These are phyloP conservation scores for Leonotis leonurus DNA, from an alignment of 257 asterid species.

Conservation along the genomic window DNA sequence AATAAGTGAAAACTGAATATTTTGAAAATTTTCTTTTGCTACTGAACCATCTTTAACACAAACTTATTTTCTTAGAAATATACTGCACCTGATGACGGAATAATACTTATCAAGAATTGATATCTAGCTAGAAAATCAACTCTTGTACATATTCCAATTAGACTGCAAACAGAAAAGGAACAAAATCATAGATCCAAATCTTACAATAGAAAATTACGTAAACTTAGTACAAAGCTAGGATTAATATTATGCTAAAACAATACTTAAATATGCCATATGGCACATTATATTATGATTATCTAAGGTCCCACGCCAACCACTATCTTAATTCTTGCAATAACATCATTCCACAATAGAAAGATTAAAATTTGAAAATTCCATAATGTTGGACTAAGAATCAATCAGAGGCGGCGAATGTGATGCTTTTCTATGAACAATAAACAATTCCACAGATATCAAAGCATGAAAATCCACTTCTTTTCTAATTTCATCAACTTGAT, in stretches of 20 bases:
- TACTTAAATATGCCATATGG: no score
- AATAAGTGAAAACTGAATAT: no score
- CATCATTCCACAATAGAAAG: background rate
- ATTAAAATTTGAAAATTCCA: background rate
- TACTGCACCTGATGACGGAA: no score
- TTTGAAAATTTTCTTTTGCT: no score
- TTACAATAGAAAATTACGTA: background rate
- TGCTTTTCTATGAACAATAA: conserved; percentile 18
- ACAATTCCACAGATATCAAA: conserved; percentile 17
- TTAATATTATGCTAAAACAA: no score
- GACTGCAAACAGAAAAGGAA: no score
- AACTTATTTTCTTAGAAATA: no score
- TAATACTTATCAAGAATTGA: no score
- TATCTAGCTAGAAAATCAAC: no score
- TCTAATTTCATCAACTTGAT: conserved; percentile 4
- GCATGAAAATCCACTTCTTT: conserved; percentile 22
- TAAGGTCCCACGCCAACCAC: background rate
- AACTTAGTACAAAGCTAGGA: background rate
- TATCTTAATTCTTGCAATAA: background rate
- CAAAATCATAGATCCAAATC: no score
- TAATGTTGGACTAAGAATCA: conserved; percentile 15
- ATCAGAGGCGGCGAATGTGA: conserved; percentile 35
- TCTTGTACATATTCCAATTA: no score
- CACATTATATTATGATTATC: background rate
- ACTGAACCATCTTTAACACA: no score